Evolutionary conservation across 108 stramenopile species (phyloP), one percentile per base, ranked within the genome.

Genomic region (Nitzschia inconspicua): DNA sequence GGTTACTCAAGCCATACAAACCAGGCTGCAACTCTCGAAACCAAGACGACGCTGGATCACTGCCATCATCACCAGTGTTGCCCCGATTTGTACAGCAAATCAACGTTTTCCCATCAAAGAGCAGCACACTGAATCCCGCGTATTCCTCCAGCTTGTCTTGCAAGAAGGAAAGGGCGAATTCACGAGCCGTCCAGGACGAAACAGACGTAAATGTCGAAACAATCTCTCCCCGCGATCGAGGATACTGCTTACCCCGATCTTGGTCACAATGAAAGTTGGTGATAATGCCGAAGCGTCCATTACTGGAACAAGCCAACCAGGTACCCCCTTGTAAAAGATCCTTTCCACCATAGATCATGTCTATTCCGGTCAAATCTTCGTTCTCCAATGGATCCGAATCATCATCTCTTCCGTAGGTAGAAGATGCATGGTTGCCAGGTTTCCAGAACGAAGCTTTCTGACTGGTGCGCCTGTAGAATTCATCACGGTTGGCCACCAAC

Each of bases 271-370:
- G 10, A 27, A 50, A 50, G 25, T 50, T 50, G 4, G 48, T 50
- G 4, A 50, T 28, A 10, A 28, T 28, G 9, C 27, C 48, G n/a
- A 9, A 50, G 3, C 48, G 48, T 10, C 48, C 48, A 26, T 6
- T 50, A 10, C 27, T 50, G 5, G 48, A 50, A 26, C 48, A 50
- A 27, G 27, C 26, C 48, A 50, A 18, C 48, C 48, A 50, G 10
- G 48, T 18, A 13, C 48, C 48, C 13, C 48, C 23, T 28, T 29
- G n/a, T 18, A 50, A 50, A 4, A 50, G 48, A 26, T 50, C 48
- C n/a, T n/a, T 50, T 28, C 48, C 48, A 5, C 48, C 48, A n/a
- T 50, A 50, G 19, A 50, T 50, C n/a, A n/a, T n/a, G n/a, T n/a
- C n/a, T n/a, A n/a, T n/a, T n/a, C n/a, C n/a, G n/a, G n/a, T n/a